phyloP scores from a whole-genome alignment of 176 grass and related monocot species.

The Alloteropsis semialata region DNA sequence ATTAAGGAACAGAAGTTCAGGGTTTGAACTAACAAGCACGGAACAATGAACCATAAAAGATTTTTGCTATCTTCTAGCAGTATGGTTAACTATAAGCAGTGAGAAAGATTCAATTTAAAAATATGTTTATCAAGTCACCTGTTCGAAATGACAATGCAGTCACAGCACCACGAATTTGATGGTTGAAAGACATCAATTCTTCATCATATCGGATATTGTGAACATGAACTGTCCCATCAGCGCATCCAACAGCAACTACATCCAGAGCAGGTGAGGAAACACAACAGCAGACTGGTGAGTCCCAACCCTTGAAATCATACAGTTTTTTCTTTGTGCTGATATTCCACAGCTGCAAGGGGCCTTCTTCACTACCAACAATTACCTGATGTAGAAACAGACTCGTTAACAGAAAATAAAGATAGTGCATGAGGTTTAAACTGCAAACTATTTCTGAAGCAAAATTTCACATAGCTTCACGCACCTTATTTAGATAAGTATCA shows the following conservation, averaged over 20 bases:
- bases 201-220: constrained; percentile 81
- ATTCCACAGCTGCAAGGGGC: constrained; percentile 87
- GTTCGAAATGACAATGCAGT: constrained; percentile 96
- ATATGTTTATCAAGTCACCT: constrained; percentile 45
- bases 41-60: neutral
- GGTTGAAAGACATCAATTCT: constrained; percentile 84
- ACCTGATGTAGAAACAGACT: constrained; percentile 52
- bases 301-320: constrained; percentile 90
- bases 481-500: constrained; percentile 99
- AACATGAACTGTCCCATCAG: constrained; percentile 86
- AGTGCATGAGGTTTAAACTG: neutral
- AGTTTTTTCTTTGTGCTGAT: constrained; percentile 78
- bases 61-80: neutral
- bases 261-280: constrained; percentile 91
- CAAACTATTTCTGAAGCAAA: constrained; percentile 8
- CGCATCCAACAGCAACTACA: constrained; percentile 81
- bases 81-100: neutral
- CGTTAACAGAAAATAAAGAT: constrained; percentile 30
- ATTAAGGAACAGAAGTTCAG: neutral
- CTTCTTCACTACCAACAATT: constrained; percentile 86
- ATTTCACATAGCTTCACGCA: constrained; percentile 30
- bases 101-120: neutral
- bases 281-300: constrained; percentile 70
- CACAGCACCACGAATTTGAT: constrained; percentile 84
- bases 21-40: constrained; percentile 2